Conservation (phyloP, 2,329 filamentous ascomycete genomes). For the Pseudopithomyces chartarum region DNA sequence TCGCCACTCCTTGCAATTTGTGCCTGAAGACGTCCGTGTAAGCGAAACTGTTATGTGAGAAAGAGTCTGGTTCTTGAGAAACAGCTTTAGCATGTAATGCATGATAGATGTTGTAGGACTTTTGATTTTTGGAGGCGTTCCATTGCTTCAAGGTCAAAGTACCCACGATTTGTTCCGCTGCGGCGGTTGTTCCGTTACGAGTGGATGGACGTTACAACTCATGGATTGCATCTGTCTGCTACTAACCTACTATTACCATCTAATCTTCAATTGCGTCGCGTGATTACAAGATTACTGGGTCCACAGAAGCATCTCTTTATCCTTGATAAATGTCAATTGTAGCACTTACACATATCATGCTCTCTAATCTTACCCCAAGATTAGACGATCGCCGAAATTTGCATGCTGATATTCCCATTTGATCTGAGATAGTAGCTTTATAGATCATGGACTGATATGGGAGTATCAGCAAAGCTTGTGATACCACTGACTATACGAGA, state of each 20-base stretch:
- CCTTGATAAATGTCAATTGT: no score
- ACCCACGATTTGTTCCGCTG: background rate
- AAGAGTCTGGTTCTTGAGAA: background rate
- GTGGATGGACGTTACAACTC: background rate
- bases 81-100: background rate
- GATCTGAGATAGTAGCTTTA: no score
- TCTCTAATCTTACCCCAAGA: no score
- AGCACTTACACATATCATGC: no score
- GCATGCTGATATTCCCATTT: no score
- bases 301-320: no score
- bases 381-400: no score
- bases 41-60: background rate
- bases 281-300: no score
- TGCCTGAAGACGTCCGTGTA: background rate
- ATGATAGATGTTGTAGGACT: background rate
- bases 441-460: no score
- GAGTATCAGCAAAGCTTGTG: no score
- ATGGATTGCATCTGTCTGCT: background rate
- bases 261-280: no score
- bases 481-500: no score
- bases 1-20: background rate
- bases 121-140: background rate
- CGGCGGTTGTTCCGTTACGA: background rate
- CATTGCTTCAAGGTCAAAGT: background rate
- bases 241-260: background rate